A percentile compares a stretch with the other conserved stretches of the same genome.
phyloP scores from a whole-genome alignment of 805 yeast species.

The Ogataea corticis region DNA sequence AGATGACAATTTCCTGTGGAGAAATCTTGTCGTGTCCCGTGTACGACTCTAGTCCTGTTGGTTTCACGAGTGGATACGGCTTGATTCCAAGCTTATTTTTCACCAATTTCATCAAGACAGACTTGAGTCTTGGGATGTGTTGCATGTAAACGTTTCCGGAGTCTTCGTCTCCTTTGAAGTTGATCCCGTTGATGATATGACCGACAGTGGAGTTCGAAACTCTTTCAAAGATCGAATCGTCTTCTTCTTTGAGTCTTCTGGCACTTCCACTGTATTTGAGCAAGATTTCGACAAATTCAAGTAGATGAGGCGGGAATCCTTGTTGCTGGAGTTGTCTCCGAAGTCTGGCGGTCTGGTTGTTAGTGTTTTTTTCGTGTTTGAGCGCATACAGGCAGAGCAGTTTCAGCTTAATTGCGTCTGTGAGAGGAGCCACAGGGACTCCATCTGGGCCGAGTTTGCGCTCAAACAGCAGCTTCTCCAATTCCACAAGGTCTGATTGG shows the following conservation, averaged over 20 bases:
- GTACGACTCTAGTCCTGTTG: conserved; percentile 17
- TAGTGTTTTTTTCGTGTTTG: conserved; percentile 58
- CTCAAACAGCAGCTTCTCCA: conserved; percentile 55
- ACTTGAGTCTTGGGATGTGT: conserved; percentile 73
- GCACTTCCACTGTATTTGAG: conserved; percentile 44
- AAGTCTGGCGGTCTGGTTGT: conserved; percentile 43
- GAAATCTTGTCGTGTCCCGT: conserved; percentile 30
- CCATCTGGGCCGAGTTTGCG: conserved; percentile 23
- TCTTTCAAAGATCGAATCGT: conserved; percentile 31
- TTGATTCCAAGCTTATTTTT: conserved; percentile 39
- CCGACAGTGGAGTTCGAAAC: conserved; percentile 25
- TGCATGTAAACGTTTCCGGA: conserved; percentile 85
- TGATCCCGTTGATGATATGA: conserved; percentile 34
- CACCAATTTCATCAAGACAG: conserved; percentile 41
- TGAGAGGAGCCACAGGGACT: conserved; percentile 34
- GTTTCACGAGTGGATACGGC: conserved; percentile 21
- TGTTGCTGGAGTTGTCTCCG: conserved; percentile 39
- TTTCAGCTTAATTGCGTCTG: conserved; percentile 63
- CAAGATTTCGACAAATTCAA: conserved; percentile 47
- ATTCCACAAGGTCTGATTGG: conserved; percentile 56
- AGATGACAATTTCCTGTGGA: conserved; percentile 68
- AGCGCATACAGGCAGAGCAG: conserved; percentile 73
- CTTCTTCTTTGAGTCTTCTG: conserved; percentile 42
- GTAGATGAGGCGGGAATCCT: conserved; percentile 37
- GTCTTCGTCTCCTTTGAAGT: conserved; percentile 37